Conservation (phyloP, 805 yeast species). For the Saccharomycopsis capsularis region DNA sequence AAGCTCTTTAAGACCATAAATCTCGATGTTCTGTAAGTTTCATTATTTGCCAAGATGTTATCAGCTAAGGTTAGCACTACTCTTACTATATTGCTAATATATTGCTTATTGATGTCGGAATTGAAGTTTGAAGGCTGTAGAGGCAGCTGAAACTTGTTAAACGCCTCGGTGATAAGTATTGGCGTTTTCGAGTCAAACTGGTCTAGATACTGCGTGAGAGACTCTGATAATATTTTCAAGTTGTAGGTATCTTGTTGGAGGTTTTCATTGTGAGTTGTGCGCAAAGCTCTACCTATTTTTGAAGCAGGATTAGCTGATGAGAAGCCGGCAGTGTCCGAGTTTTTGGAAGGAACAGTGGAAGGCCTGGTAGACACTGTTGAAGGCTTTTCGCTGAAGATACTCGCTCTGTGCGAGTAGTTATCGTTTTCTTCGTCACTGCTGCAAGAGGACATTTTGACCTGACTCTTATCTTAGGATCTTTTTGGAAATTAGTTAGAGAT, state of each 20-base stretch:
- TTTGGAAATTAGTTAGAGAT: too few relatives aligned
- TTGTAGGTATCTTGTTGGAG: constrained; percentile 18
- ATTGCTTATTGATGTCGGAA: constrained; percentile 7
- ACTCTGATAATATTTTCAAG: constrained; percentile 15
- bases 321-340: not conserved
- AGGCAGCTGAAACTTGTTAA: constrained; percentile 19
- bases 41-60: constrained; percentile 19
- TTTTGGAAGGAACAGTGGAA: constrained; percentile 19
- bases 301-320: constrained; percentile 8
- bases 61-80: constrained; percentile 18
- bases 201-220: constrained; percentile 17
- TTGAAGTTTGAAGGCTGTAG: constrained; percentile 16
- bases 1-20: constrained; percentile 20
- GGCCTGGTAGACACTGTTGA: constrained; percentile 21
- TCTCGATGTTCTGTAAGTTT: constrained; percentile 19
- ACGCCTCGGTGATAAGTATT: constrained; percentile 15
- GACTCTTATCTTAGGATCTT: too few relatives aligned
- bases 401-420: constrained; percentile 17
- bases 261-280: constrained; percentile 18
- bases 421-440: constrained; percentile 15
- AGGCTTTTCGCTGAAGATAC: constrained; percentile 21
- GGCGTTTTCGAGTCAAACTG: constrained; percentile 21
- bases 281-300: constrained; percentile 17
- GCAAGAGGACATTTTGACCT: not conserved
- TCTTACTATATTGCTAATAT: constrained; percentile 14